phyloP scores from a whole-genome alignment of 1,284 basidiomycete species.

The Tylopilus sp. region DNA sequence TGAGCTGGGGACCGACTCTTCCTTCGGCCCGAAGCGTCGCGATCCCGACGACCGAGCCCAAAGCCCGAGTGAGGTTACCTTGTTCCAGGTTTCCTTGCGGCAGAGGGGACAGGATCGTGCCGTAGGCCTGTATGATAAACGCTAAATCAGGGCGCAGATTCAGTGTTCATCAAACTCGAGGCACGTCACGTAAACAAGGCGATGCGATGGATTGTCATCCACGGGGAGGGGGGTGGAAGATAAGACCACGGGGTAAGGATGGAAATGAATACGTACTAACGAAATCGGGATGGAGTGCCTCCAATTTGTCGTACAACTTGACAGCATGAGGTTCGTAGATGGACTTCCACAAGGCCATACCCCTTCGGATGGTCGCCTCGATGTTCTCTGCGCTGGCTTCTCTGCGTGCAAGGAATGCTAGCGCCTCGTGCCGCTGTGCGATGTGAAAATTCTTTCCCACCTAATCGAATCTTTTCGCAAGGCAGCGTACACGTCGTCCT shows the following conservation, averaged over 20 bases:
- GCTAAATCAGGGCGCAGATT: slow-evolving; percentile 45
- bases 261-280: slow-evolving; percentile 60
- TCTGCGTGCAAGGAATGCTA: slow-evolving; percentile 40
- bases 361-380: slow-evolving; percentile 61
- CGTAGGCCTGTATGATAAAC: slow-evolving; percentile 94
- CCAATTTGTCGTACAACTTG: slow-evolving; percentile 88
- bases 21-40: slow-evolving; percentile 89
- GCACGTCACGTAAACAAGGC: slow-evolving; percentile 34
- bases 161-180: slow-evolving; percentile 34
- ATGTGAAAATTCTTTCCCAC: slow-evolving; percentile 42
- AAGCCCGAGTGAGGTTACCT: slow-evolving; percentile 80
- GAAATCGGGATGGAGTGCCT: slow-evolving; percentile 81
- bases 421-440: slow-evolving; percentile 24
- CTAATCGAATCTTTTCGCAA: slow-evolving; percentile 66
- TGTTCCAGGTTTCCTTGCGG: slow-evolving; percentile 62
- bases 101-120: slow-evolving; percentile 77
- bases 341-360: slow-evolving; percentile 77
- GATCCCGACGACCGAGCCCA: slow-evolving; percentile 87
- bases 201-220: slow-evolving; percentile 30
- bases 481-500: slow-evolving; percentile 71
- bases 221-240: slow-evolving; percentile 20
- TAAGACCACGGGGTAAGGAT: slow-evolving; percentile 35
- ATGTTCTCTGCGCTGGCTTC: slow-evolving; percentile 61
- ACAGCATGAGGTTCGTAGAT: slow-evolving; percentile 89
- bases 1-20: slow-evolving; percentile 87